phyloP scores from a whole-genome alignment of 2,329 filamentous ascomycete genomes.

The Xylariaceae sp. region DNA sequence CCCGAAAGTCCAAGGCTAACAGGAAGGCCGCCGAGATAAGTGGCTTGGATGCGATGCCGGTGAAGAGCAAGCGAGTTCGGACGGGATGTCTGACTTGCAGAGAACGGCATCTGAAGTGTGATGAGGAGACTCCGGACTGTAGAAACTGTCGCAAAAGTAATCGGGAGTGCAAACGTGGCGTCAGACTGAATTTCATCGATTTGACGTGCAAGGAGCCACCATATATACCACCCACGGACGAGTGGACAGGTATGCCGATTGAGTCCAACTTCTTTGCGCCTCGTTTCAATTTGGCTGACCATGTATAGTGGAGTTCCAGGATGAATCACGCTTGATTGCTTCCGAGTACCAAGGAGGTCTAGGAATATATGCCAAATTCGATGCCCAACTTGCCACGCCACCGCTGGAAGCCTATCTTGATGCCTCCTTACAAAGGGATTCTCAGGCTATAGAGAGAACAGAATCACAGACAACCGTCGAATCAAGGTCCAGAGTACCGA shows the following conservation, averaged over 20 bases:
- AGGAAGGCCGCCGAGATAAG: constrained; percentile 35
- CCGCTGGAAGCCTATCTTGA: constrained; percentile 40
- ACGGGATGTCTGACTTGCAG: constrained; percentile 92
- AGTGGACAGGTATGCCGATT: constrained; percentile 65
- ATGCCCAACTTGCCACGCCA: constrained; percentile 45
- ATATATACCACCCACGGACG: constrained; percentile 64
- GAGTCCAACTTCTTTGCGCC: not conserved
- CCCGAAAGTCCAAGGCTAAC: constrained; percentile 25
- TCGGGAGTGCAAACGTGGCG: constrained; percentile 81
- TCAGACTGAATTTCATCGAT: constrained; percentile 92
- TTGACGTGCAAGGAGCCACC: constrained; percentile 74
- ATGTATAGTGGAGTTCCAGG: constrained; percentile 73
- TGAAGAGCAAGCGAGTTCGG: constrained; percentile 82
- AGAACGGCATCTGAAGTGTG: constrained; percentile 89
- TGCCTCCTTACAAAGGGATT: constrained; percentile 35
- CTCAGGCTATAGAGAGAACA: constrained; percentile 29
- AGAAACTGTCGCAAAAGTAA: constrained; percentile 90
- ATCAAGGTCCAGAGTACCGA: constrained; percentile 30
- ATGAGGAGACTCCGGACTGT: constrained; percentile 70
- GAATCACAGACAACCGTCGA: constrained; percentile 34
- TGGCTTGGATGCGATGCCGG: constrained; percentile 37
- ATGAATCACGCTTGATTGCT: constrained; percentile 89
- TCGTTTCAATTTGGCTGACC: constrained; percentile 19
- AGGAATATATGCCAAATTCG: constrained; percentile 70
- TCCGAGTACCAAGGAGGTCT: constrained; percentile 86